phyloP scores from a whole-genome alignment of 139 green algal genomes.

The Chlamydomonas eustigma region DNA sequence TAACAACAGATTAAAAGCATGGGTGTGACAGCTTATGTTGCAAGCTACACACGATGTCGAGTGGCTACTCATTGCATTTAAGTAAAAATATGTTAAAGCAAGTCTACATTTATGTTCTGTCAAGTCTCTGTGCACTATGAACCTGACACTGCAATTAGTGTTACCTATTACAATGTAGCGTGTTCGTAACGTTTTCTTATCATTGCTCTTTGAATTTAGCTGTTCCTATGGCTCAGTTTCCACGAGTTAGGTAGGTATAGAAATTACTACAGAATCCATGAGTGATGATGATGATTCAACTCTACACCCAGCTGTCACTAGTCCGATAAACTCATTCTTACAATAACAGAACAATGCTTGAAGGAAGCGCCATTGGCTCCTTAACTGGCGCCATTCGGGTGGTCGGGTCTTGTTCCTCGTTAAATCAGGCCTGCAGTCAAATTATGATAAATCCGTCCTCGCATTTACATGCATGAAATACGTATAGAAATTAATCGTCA shows the following conservation, averaged over 20 bases:
- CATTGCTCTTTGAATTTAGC: too few relatives aligned
- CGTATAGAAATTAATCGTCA: too few relatives aligned
- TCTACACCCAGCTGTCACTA: not conserved
- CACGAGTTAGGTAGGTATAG: not conserved
- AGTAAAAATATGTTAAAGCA: too few relatives aligned
- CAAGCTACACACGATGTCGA: not conserved
- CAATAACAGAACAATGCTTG: slow-evolving; percentile 14
- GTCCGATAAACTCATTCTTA: not conserved
- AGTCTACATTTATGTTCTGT: too few relatives aligned
- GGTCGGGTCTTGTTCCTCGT: not conserved
- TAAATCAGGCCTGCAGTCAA: slow-evolving; percentile 6
- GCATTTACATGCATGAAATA: too few relatives aligned
- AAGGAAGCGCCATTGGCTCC: slow-evolving; percentile 7
- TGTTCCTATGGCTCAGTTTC: too few relatives aligned
- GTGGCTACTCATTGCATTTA: too few relatives aligned
- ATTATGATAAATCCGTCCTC: too few relatives aligned
- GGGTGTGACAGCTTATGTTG: not conserved
- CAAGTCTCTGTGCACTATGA: too few relatives aligned
- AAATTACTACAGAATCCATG: not conserved
- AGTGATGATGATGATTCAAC: not conserved
- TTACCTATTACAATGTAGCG: too few relatives aligned
- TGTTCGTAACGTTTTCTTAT: too few relatives aligned
- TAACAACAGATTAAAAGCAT: not conserved
- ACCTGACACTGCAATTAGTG: too few relatives aligned
- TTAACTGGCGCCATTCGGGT: not conserved